Percentiles rank a stretch among this genome's conserved stretches.
Evolutionary conservation across 179 eudicot species (phyloP).

Genomic region (Sideroxylon spinosum): DNA sequence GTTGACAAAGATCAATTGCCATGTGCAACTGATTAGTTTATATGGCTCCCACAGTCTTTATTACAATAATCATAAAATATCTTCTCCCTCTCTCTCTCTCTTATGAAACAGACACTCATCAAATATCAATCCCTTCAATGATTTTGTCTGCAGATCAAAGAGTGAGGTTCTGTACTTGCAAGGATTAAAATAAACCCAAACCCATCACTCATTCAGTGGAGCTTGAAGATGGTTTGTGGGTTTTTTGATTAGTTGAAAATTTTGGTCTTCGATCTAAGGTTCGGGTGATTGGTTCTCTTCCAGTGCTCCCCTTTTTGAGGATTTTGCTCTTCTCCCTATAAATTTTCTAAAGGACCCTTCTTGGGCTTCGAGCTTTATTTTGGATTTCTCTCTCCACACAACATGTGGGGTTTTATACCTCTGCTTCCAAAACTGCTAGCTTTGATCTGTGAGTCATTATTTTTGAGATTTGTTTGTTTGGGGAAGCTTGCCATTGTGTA

Average conservation of each 20-base stretch:
- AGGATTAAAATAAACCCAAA: conserved; percentile 8
- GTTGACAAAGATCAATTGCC: conserved; percentile 22
- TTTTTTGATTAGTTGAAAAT: conserved; percentile 3
- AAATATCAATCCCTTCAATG: conserved; percentile 23
- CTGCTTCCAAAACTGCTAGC: conserved; percentile 26
- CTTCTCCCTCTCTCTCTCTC: conserved; percentile 6
- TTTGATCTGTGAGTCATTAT: conserved; percentile 29
- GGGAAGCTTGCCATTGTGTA: conserved; percentile 16
- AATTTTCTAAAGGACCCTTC: conserved; percentile 25
- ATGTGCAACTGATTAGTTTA: conserved; percentile 19
- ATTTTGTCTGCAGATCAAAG: conserved; percentile 42
- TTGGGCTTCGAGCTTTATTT: conserved; percentile 33
- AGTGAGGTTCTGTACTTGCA: conserved; percentile 25
- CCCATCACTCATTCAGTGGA: conserved; percentile 14
- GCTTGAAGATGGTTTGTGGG: conserved; percentile 14
- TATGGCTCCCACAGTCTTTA: conserved; percentile 18
- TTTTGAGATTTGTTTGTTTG: conserved; percentile 28
- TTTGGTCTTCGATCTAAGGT: conserved; percentile 18
- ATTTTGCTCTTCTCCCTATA: conserved; percentile 32
- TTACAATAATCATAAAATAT: background rate
- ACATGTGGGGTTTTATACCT: conserved; percentile 26
- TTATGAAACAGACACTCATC: background rate
- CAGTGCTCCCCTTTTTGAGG: conserved; percentile 31
- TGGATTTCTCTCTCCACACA: conserved; percentile 22
- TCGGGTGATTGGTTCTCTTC: conserved; percentile 21